Evolutionary conservation across 768 basidiomycete genomes (phyloP), one percentile per base, ranked within the genome.

Genomic region (Saitozyma sp.): DNA sequence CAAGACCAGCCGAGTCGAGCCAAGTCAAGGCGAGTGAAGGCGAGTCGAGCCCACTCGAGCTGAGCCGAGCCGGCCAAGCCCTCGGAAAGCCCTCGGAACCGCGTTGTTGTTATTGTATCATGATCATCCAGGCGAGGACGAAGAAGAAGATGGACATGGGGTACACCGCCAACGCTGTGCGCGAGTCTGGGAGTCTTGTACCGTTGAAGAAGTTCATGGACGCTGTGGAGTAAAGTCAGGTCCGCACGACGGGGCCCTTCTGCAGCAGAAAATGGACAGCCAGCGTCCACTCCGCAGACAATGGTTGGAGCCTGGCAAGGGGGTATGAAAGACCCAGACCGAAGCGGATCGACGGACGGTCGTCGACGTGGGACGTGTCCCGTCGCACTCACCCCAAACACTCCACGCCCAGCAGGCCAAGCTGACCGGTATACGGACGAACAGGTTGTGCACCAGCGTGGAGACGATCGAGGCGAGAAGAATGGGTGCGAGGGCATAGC

Each of bases 181-280:
- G 86, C 67, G 91, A 91, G 72, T 88, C 89, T 65, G 91, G 92
- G 66, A 98, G 90, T 81, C 90, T 90, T 0, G 93, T 95, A 10
- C 95, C 94, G 67, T 92, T 93, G 70, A 98, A 83, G 81, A 96
- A 96, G 80, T 95, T 95, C 54, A 95, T 88, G 17, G 92, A 89
- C 2, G 94, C 93, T 96, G 59, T 4, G 16, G 6, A 9, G 54
- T 46, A 11, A 46, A 17, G 13, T 46, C 29, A 29, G 29, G 2
- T 29, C 29, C 29, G 29, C 29, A 29, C 29, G 29, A 29, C 29
- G 29, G 29, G 2, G 29, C 29, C 2, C 29, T 29, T 29, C 29
- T 29, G 29, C 29, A 29, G 29, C 29, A 29, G 5, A 29, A 29
- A 5, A 5, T 2, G 29, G 29, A 29, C 29, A 29, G 29, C 29